Base-by-base conservation (phyloP, 768 basidiomycete genomes). In the Baorangia bicolor region DNA sequence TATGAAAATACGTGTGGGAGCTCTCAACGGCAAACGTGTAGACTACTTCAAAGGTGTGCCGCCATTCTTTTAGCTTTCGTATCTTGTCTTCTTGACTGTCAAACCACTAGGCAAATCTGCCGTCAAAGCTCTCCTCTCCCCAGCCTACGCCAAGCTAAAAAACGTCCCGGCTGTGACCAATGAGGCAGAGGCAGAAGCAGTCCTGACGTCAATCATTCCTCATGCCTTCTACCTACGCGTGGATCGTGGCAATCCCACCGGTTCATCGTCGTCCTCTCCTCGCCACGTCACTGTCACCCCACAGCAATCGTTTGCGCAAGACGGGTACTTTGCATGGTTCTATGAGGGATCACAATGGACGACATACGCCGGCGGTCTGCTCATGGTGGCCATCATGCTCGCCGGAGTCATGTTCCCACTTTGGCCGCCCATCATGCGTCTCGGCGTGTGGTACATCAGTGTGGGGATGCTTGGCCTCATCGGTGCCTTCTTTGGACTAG, bases 381-480 rank as follows among this genome's bases (percentile, higher is more conserved):
- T 85, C 28, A 94, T 99, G 92, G 94, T 98, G 55, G 83, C 80
- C 39, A 78, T 98, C 68, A 93, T 98, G 79, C 87, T 99, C 40
- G 94, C 90, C 5, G 95, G 92, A 2, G 95, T 98, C 67, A 97
- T 99, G 94, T 99, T 97, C 84, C 97, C 97, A 4, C 81, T 99
- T 16, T 99, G 97, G 97, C 97, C 97, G 2, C 84, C 89, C 46
- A 86, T 85, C 64, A 84, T 99, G 82, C 83, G 96, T 14, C 77
- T 95, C 30, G 95, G 96, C 34, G 96, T 95, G 53, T 98, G 91
- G 89, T 99, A 99, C 73, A 78, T 99, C 60, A 90, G 88, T 62
- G 87, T 98, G 55, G 89, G 75, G 43, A 87, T 94, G 74, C 80
- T 99, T 39, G 91, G 90, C 30, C 78, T 98, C 59, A 83, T 98